Evolutionary conservation across 306 rosid species (phyloP), one percentile per base, ranked within the genome.

Genomic region (Erythrophleum fordii): DNA sequence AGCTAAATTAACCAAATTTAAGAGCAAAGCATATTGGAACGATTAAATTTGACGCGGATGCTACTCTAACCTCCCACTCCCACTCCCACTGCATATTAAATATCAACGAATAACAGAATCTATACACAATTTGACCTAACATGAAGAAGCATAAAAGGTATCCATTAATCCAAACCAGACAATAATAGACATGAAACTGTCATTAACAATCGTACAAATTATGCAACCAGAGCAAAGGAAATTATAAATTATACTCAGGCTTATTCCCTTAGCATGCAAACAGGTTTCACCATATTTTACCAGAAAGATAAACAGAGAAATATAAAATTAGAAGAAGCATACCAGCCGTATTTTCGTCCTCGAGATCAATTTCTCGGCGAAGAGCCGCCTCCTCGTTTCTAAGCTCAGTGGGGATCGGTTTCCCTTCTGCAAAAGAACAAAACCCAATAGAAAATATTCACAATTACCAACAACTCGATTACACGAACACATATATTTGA

Each of bases 401-500:
- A 8, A 95, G 96, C 85, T 95, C 99, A 67, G 97, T 95, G 35
- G 99, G 98, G 72, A 95, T 89, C 0, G 97, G 94, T 42, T 90
- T 93, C 20, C 98, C 98, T 85, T 93, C 99, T 95, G 85, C 81
- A 67, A 80, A 34, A 79, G 17, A 76, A 8, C 65, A 37, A 6
- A 29, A 25, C 22, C 66, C 29, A 61, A 17, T 0, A 0, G 31
- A 42, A 55, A 34, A 17, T 9, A 44, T 12, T 53, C 37, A 39
- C 16, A 8, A 65, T 31, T 11, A 35, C 45, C 4, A 22, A 75
- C 10, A 71, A 18, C 7, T 62, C 42, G 13, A 3, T 1, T 26
- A 0, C 20, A 60, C 1, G 31, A 0, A 41, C 22, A 0, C 46
- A 18, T 11, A 53, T 25, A 56, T 0, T 44, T 1, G 26, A 23